Evolutionary conservation across 768 basidiomycete genomes (phyloP), one percentile per base, ranked within the genome.

Genomic region (Rhodotorula paludigena): DNA sequence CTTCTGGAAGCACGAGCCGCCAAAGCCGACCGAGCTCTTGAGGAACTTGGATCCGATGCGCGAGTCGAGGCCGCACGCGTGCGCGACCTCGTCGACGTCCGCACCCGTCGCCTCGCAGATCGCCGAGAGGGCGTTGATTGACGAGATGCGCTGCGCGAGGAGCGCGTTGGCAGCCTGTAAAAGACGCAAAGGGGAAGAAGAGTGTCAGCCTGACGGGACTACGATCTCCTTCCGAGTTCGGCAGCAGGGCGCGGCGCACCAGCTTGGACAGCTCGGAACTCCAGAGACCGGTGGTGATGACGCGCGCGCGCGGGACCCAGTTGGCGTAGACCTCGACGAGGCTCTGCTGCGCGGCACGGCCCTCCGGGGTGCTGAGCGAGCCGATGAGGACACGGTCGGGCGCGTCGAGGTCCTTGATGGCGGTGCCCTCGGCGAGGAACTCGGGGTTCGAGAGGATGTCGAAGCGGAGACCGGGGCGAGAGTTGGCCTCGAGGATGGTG

Each of bases 391-490:
- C 94, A 69, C 96, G 88, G 80, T 99, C 96, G 25, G 96, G 96
- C 25, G 76, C 79, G 78, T 90, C 85, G 36, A 99, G 86, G 79
- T 99, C 96, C 55, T 64, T 74, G 77, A 99, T 93, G 61, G 96
- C 96, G 42, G 96, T 97, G 71, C 96, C 96, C 80, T 99, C 96
- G 12, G 96, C 96, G 54, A 99, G 84, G 83, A 99, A 99, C 78
- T 99, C 96, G 64, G 96, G 96, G 82, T 99, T 99, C 76, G 96
- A 98, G 73, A 99, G 87, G 78, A 99, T 98, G 77, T 98, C 92
- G 77, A 99, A 99, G 66, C 85, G 86, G 80, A 88, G 87, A 74
- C 87, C 87, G 64, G 89, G 86, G 77, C 87, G 90, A 45, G 94
- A 94, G 83, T 99, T 99, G 74, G 94, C 92, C 80, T 98, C 93